Conservation (phyloP, 805 yeast species). For the Kodamaea laetipori region DNA sequence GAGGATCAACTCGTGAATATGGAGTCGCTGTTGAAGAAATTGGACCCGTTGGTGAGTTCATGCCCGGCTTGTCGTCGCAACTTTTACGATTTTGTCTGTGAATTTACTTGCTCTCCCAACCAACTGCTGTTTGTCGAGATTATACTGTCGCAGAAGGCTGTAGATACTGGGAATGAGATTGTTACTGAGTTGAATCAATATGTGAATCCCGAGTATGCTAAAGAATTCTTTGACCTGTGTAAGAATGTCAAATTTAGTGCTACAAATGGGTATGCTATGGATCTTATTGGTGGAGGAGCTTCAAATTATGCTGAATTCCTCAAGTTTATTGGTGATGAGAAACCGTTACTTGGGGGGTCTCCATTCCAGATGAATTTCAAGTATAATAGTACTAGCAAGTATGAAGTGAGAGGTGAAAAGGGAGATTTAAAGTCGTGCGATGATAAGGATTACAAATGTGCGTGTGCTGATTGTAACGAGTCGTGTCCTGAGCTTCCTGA, state of each 20-base stretch:
- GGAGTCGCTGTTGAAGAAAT: conserved; percentile 42
- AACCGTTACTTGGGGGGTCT: conserved; percentile 91
- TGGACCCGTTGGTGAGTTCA: conserved; percentile 44
- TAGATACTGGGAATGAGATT: conserved; percentile 53
- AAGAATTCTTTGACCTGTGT: conserved; percentile 76
- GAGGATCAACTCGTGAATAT: conserved; percentile 58
- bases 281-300: conserved; percentile 97
- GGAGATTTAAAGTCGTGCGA: conserved; percentile 54
- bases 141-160: conserved; percentile 50
- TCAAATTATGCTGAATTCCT: conserved; percentile 67
- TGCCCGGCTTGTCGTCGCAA: conserved; percentile 92
- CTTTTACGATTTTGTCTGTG: conserved; percentile 81
- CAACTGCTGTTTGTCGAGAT: conserved; percentile 77
- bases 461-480: conserved; percentile 85
- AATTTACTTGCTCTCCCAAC: conserved; percentile 86
- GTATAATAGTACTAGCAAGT: conserved; percentile 30
- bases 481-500: conserved; percentile 73
- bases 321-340: conserved; percentile 91
- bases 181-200: conserved; percentile 72
- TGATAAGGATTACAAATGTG: conserved; percentile 69
- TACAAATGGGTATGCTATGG: conserved; percentile 96
- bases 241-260: conserved; percentile 88
- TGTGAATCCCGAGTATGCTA: conserved; percentile 62
- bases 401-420: conserved; percentile 18
- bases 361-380: conserved; percentile 88